A percentile compares a stretch with the other conserved stretches of the same genome.
phyloP scores from a whole-genome alignment of 2,329 filamentous ascomycete genomes.

The Ceratocystis eucalypticola region DNA sequence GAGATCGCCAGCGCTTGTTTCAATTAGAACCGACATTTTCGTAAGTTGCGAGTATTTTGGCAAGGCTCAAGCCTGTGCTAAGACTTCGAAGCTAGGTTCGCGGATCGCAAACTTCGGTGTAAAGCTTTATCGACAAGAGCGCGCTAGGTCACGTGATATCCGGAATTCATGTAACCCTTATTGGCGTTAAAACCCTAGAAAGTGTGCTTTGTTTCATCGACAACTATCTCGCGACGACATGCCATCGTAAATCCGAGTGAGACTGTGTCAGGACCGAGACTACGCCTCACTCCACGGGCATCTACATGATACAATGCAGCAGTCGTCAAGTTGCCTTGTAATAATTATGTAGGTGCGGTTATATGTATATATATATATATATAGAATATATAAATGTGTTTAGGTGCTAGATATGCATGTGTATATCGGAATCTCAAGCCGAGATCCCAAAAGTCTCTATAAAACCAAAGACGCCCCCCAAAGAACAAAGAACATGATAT shows the following conservation, averaged over 20 bases:
- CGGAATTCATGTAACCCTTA: background rate
- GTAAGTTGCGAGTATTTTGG: background rate
- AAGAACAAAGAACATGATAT: background rate
- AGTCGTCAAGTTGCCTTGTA: too few relatives aligned
- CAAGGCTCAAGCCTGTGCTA: background rate
- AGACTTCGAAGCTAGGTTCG: background rate
- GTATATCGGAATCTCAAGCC: background rate
- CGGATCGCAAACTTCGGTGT: background rate
- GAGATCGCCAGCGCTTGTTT: slow-evolving; percentile 86
- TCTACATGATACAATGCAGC: too few relatives aligned
- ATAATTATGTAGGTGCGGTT: background rate
- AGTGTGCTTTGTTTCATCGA: too few relatives aligned
- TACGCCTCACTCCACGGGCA: too few relatives aligned
- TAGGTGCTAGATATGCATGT: background rate
- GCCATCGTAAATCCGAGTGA: too few relatives aligned
- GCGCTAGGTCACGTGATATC: background rate
- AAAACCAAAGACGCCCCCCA: background rate
- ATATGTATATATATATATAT: background rate
- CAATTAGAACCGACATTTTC: slow-evolving; percentile 78
- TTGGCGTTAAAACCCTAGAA: rapidly evolving
- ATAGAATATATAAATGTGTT: background rate
- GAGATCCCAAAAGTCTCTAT: background rate
- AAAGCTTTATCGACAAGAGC: background rate
- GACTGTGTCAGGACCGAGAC: too few relatives aligned
- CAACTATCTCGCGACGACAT: too few relatives aligned